Conservation (phyloP, 1,139 yeast species). For the Saccharomyces hybrid region DNA sequence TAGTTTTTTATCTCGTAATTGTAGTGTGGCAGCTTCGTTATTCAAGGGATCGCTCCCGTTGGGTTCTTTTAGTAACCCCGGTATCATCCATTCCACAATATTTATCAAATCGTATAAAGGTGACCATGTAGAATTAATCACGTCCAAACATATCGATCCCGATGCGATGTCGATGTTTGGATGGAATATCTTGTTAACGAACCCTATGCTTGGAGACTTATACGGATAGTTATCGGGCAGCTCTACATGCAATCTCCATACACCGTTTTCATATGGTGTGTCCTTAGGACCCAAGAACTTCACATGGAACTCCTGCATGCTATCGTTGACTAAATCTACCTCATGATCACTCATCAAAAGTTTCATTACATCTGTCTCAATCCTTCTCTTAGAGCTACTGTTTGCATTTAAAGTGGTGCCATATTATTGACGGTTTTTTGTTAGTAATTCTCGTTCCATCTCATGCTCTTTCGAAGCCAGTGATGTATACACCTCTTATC, state of each 20-base stretch:
- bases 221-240: slow-evolving; percentile 93
- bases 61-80: slow-evolving; percentile 85
- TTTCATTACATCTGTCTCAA: slow-evolving; percentile 95
- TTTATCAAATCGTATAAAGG: slow-evolving; percentile 92
- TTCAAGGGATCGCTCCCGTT: slow-evolving; percentile 92
- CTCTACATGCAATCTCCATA: slow-evolving; percentile 89
- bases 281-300: slow-evolving; percentile 82
- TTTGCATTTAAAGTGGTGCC: not conserved
- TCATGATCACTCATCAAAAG: slow-evolving; percentile 90
- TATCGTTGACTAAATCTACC: slow-evolving; percentile 76
- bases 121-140: slow-evolving; percentile 95
- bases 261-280: slow-evolving; percentile 84
- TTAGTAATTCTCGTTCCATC: too few species aligned
- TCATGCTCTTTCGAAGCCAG: too few species aligned
- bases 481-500: too few species aligned
- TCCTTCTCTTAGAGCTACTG: slow-evolving; percentile 61
- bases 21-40: slow-evolving; percentile 80
- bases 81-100: slow-evolving; percentile 87
- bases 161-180: slow-evolving; percentile 88
- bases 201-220: slow-evolving; percentile 93
- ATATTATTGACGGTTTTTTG: not conserved
- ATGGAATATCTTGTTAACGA: slow-evolving; percentile 83
- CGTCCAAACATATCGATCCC: slow-evolving; percentile 93
- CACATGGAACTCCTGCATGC: slow-evolving; percentile 84
- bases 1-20: slow-evolving; percentile 59